Evolutionary conservation across 768 basidiomycete species (phyloP).

Genomic region (Kwoniella europaea): DNA sequence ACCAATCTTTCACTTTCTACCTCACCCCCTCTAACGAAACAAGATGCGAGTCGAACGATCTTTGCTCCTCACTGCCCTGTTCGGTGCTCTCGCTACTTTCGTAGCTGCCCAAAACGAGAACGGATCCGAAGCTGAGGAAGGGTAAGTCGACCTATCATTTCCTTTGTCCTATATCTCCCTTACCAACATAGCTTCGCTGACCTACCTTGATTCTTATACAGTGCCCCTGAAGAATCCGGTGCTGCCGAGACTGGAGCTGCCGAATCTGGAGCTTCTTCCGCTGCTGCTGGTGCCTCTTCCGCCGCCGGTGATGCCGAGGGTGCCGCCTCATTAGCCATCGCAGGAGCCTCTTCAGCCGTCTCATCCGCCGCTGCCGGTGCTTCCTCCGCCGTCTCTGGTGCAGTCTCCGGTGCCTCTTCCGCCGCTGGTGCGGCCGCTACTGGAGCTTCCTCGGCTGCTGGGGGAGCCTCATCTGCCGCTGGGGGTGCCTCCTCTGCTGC

Average conservation of each 20-base stretch:
- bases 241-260: constrained; percentile 10
- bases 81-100: constrained; percentile 20
- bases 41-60: constrained; percentile 25
- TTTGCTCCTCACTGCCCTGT: constrained; percentile 22
- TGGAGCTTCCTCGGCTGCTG: constrained; percentile 6
- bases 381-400: not conserved
- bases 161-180: not conserved
- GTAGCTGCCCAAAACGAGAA: constrained; percentile 26
- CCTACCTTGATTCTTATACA: not conserved
- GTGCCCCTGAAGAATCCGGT: constrained; percentile 1
- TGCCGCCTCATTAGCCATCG: constrained; percentile 9
- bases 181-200: not conserved
- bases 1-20: not conserved
- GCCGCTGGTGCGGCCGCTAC: not conserved
- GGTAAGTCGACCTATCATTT: constrained; percentile 13
- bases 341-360: not conserved
- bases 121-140: constrained; percentile 8
- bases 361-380: constrained; percentile 3
- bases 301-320: constrained; percentile 3
- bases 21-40: not conserved
- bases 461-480: constrained; percentile 15
- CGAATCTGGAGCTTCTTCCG: constrained; percentile 5
- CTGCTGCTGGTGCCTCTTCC: constrained; percentile 1
- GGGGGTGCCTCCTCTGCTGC: constrained; percentile 7
- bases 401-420: not conserved